phyloP scores from a whole-genome alignment of 305 asterid species.

The Plantago rigida region DNA sequence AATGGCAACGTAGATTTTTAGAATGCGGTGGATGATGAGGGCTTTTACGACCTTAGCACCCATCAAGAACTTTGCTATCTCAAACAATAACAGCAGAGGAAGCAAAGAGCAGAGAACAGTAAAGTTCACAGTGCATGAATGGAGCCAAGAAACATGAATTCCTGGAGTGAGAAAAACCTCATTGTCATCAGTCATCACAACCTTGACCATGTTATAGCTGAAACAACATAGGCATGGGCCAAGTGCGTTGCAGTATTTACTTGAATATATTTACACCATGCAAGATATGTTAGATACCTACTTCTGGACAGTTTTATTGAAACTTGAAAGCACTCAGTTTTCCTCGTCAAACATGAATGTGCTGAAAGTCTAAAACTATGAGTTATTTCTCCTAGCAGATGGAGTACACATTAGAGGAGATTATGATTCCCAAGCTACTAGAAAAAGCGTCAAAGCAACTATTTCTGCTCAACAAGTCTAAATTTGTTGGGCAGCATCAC shows the following conservation, averaged over 20 bases:
- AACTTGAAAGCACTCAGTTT: background rate
- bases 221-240: background rate
- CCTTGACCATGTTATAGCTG: background rate
- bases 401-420: background rate
- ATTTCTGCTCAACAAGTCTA: constrained; percentile 7
- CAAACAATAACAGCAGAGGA: too few species aligned
- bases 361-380: background rate
- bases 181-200: too few species aligned
- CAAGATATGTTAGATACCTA: background rate
- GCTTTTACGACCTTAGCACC: too few species aligned
- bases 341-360: too few species aligned
- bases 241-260: background rate
- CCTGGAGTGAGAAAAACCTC: too few species aligned
- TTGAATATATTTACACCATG: background rate
- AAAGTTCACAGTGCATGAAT: too few species aligned
- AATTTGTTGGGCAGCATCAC: background rate
- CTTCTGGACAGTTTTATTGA: background rate
- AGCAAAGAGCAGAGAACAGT: too few species aligned
- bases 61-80: too few species aligned
- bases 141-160: too few species aligned
- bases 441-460: background rate
- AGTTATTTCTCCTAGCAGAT: background rate
- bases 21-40: too few species aligned
- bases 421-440: background rate
- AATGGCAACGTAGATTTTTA: too few species aligned